A percentile compares a stretch with the other conserved stretches of the same genome.
Conservation (phyloP, 2,329 filamentous ascomycete species). For the Calonectria multiphialidica region DNA sequence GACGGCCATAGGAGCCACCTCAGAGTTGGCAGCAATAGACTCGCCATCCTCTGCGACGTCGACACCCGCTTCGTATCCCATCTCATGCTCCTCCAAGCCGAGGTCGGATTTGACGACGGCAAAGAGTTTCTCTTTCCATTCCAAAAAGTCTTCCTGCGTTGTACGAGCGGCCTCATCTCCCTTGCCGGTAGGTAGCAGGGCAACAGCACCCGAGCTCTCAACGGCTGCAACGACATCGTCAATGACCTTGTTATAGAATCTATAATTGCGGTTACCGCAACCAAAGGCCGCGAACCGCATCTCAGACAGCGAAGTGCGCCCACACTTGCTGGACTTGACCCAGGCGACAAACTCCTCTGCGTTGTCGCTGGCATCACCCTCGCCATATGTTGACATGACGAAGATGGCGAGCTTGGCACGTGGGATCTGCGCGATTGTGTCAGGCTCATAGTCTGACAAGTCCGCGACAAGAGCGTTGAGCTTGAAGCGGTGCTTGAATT, state of each 20-base stretch:
- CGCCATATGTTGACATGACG: constrained; percentile 13
- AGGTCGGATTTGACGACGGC: background rate
- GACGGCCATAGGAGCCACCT: no score
- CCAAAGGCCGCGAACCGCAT: constrained; percentile 10
- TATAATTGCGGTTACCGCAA: constrained; percentile 15
- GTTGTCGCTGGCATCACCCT: constrained; percentile 20
- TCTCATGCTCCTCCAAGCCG: constrained; percentile 7
- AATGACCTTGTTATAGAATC: constrained; percentile 14
- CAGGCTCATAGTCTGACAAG: constrained; percentile 10
- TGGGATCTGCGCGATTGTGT: background rate
- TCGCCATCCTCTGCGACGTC: constrained; percentile 2
- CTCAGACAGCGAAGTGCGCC: background rate
- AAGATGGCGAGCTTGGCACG: background rate
- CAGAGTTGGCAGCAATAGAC: no score
- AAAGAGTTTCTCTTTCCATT: constrained; percentile 16
- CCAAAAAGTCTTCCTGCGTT: constrained; percentile 17
- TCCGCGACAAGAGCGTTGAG: constrained; percentile 7
- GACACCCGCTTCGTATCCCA: constrained; percentile 10
- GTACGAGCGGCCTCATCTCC: constrained; percentile 20
- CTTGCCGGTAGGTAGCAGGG: background rate
- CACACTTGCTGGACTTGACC: background rate
- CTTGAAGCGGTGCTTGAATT: constrained; percentile 11
- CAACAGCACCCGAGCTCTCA: background rate
- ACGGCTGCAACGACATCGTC: background rate
- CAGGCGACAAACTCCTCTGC: constrained; percentile 12